Evolutionary conservation across 108 stramenopile species (phyloP).

Genomic region (Craspedostauros australis): DNA sequence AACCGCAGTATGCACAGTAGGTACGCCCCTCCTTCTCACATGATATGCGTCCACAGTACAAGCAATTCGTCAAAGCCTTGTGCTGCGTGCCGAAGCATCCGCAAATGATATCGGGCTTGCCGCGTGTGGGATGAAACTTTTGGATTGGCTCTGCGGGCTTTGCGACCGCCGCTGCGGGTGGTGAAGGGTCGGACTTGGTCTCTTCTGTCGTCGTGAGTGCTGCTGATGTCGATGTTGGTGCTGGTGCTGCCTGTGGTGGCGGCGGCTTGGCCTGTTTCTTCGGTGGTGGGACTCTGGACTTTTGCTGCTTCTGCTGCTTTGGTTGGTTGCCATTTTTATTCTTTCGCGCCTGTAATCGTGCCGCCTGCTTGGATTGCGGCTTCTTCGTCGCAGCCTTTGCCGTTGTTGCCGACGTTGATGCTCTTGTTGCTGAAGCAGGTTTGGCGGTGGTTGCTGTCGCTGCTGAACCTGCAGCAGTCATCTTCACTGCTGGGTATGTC

Average conservation of each 20-base stretch:
- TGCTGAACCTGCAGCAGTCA: not conserved
- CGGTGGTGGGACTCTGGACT: conserved; percentile 13
- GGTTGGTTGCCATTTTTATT: too few species aligned
- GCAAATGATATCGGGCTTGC: conserved; percentile 34
- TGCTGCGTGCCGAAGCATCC: conserved; percentile 52
- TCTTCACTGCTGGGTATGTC: not conserved
- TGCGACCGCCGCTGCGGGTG: not conserved
- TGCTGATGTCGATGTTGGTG: not conserved
- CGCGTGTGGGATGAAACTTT: conserved; percentile 14
- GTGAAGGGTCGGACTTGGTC: not conserved
- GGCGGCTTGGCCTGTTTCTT: conserved; percentile 2
- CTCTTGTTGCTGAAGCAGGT: not conserved
- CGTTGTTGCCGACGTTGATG: conserved; percentile 4
- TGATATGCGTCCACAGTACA: conserved; percentile 50
- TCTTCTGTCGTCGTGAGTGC: not conserved
- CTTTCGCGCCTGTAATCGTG: too few species aligned
- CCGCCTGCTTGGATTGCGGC: not conserved
- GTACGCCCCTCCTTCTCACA: conserved; percentile 50
- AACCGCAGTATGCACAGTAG: conserved; percentile 51
- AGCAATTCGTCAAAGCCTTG: conserved; percentile 50
- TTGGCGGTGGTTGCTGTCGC: not conserved
- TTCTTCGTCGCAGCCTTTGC: not conserved
- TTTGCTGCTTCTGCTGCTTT: conserved; percentile 11
- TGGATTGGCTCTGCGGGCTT: not conserved
- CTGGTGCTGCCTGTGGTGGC: not conserved